Conservation (phyloP, 2,329 filamentous ascomycete genomes). For the Colletotrichum lini region DNA sequence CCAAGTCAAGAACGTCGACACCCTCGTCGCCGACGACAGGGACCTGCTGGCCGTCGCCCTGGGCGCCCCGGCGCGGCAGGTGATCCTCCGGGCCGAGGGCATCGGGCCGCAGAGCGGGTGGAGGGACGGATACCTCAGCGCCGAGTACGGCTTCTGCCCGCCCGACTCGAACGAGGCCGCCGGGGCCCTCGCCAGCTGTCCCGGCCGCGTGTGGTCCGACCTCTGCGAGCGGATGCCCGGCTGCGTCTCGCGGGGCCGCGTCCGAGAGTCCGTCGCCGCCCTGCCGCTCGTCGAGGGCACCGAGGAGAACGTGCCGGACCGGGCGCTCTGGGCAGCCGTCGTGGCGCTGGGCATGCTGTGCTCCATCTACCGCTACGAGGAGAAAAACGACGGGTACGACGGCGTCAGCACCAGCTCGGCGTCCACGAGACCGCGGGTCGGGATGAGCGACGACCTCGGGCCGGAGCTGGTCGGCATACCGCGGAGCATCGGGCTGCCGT, state of each 20-base stretch:
- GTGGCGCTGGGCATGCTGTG: conserved; percentile 67
- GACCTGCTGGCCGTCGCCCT: conserved; percentile 67
- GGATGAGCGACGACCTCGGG: conserved; percentile 66
- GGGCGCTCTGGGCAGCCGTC: conserved; percentile 67
- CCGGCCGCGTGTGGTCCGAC: conserved; percentile 68
- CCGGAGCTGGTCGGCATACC: conserved; percentile 66
- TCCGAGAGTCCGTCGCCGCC: conserved; percentile 63
- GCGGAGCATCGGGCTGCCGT: conserved; percentile 62
- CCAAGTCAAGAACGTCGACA: conserved; percentile 62
- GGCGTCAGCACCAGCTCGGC: conserved; percentile 57
- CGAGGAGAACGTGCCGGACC: conserved; percentile 64
- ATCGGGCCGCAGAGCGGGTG: conserved; percentile 66
- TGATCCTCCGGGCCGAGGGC: conserved; percentile 66
- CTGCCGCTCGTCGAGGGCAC: conserved; percentile 65
- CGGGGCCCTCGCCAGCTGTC: conserved; percentile 61
- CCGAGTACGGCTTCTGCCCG: conserved; percentile 66
- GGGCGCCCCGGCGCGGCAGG: conserved; percentile 68
- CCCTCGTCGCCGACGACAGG: conserved; percentile 62
- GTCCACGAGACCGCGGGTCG: conserved; percentile 54
- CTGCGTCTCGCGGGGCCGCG: conserved; percentile 64
- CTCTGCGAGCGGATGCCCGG: conserved; percentile 68
- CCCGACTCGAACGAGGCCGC: conserved; percentile 65
- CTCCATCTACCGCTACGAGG: conserved; percentile 68
- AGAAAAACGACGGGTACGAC: conserved; percentile 66
- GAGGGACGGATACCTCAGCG: conserved; percentile 67